Percentiles rank a stretch among this genome's conserved stretches.
Conservation (phyloP, 2,329 filamentous ascomycete species). For the Tolypocladium sp. region DNA sequence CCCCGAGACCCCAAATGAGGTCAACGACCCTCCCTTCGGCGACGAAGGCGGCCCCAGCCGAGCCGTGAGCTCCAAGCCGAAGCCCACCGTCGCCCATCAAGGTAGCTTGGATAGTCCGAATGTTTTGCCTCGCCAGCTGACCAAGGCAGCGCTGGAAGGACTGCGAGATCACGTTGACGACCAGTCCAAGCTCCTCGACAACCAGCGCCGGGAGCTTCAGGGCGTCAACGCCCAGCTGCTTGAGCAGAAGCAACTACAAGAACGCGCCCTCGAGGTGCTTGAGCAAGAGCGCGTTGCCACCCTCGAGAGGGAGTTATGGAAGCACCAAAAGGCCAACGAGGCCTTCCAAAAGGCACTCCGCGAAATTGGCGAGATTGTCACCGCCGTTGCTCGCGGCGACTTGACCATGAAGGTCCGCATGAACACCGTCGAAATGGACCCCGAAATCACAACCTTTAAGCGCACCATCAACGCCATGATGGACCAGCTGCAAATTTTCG, state of each 20-base stretch:
- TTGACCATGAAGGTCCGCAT: constrained; percentile 95
- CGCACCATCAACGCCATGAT: constrained; percentile 99
- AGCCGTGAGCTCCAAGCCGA: constrained; percentile 26
- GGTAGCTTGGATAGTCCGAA: constrained; percentile 29
- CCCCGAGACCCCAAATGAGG: constrained; percentile 77
- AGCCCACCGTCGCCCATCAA: constrained; percentile 34
- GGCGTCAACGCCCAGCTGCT: constrained; percentile 79
- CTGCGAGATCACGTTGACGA: constrained; percentile 87
- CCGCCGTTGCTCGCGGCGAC: constrained; percentile 89
- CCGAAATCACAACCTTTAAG: constrained; percentile 96
- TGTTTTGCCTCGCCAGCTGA: constrained; percentile 42
- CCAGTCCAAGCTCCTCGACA: constrained; percentile 85
- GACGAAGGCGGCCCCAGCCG: constrained; percentile 46
- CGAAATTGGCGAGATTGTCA: constrained; percentile 96
- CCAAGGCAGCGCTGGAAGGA: constrained; percentile 75
- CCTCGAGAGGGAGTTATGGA: constrained; percentile 86
- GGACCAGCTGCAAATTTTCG: constrained; percentile 94
- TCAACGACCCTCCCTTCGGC: constrained; percentile 53
- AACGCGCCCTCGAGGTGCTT: constrained; percentile 70
- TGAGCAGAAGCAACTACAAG: constrained; percentile 77
- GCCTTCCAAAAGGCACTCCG: constrained; percentile 96
- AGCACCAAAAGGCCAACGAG: constrained; percentile 96
- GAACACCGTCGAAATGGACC: constrained; percentile 93
- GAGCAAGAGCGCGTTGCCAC: constrained; percentile 82
- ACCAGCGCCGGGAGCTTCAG: constrained; percentile 76